Percentiles rank a stretch among this genome's conserved stretches.
Conservation (phyloP, 106 monocot species). For the Dendrobium chrysotoxum region DNA sequence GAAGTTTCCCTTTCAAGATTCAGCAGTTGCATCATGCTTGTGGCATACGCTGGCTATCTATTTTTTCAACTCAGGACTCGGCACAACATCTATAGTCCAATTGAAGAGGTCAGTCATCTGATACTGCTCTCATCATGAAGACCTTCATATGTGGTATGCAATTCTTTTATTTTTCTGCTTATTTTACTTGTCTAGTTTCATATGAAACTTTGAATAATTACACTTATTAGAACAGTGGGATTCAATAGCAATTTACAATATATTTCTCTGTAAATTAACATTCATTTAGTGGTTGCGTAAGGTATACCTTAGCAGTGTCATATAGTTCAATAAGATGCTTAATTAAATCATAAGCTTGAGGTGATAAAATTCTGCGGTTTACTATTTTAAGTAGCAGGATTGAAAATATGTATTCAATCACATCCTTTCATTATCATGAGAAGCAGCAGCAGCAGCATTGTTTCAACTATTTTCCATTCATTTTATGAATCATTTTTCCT, state of each 20-base stretch:
- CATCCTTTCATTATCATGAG: background rate
- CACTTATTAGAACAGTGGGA: background rate
- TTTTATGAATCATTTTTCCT: too few species aligned
- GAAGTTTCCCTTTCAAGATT: slow-evolving; percentile 90
- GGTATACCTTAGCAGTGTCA: background rate
- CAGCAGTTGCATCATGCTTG: slow-evolving; percentile 93
- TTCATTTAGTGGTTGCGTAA: background rate
- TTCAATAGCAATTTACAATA: background rate
- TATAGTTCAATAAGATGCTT: background rate
- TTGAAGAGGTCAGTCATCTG: slow-evolving; percentile 45
- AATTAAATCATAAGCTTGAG: background rate
- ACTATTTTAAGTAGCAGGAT: background rate
- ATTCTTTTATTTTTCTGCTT: background rate
- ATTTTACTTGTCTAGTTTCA: background rate
- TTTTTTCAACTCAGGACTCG: slow-evolving; percentile 88
- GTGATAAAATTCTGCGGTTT: background rate
- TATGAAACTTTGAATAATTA: background rate
- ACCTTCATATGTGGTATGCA: background rate
- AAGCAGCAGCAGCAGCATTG: background rate
- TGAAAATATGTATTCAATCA: background rate
- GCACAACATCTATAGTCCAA: slow-evolving; percentile 49
- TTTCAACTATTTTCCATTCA: too few species aligned
- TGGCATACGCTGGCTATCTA: slow-evolving; percentile 92
- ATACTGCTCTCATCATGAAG: background rate
- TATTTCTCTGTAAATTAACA: background rate